Base-by-base conservation (phyloP, 495 filamentous ascomycete genomes). In the Hypoxylon cercidicola region DNA sequence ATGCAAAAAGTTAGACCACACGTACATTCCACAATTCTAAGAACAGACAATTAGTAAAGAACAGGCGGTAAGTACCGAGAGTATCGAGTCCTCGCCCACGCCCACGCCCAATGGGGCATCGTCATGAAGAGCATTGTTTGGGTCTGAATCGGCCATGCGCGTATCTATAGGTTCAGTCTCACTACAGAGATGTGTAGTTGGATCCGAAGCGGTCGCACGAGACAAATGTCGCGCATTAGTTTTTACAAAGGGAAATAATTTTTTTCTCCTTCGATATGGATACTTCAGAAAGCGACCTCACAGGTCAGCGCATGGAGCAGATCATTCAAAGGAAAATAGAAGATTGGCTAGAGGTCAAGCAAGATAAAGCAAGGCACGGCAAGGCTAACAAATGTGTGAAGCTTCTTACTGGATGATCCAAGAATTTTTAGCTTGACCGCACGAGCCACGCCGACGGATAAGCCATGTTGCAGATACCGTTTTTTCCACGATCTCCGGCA, bases 101-200 rank as follows among this genome's bases (percentile, higher is more conserved):
- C n/a, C n/a, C n/a, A n/a, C n/a, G n/a, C n/a, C n/a, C n/a, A n/a
- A 66, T 47, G 75, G 71, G 73, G 74, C 67, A 66, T 75, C 72
- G 69, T 83, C 79, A 21, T 72, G 79, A 64, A 80, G 81, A 49
- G 76, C 82, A 84, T 86, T 76, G 66, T 80, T 76, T 66, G 74
- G 74, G 64, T 79, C 79, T 64, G 80, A 75, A 72, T 81, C 77
- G 73, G 81, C 84, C 84, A 86, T 86, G 74, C 79, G 79, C 67
- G 72, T 62, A 61, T 50, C 69, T 68, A 30, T 8, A 16, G 47
- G 23, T 15, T 35, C 13, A 41, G 15, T 41, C 12, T 64, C 55
- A 70, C 70, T 57, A 48, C 55, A 43, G 56, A 52, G 25, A 60
- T 18, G 56, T 59, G 52, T 47, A 60, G 25, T 28, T 21, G 28